These are phyloP conservation scores for Saccharomycopsis sp. DNA, from an alignment of 805 yeast genomes.

Conservation along the genomic window DNA sequence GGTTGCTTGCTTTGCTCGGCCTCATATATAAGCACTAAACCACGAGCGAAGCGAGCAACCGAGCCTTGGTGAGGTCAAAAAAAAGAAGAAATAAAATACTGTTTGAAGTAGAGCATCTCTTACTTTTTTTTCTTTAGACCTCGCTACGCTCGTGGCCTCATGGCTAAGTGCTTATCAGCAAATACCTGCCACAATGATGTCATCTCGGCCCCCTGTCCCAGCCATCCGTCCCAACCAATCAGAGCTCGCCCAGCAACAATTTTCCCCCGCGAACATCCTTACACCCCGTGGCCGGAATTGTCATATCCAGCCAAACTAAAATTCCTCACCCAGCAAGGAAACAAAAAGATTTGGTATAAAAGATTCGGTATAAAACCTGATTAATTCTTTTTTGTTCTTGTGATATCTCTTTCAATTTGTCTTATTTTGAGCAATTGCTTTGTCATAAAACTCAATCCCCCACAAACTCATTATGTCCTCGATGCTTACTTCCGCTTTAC, in stretches of 20 bases:
- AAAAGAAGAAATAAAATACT: neutral
- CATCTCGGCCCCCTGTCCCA: too few relatives aligned
- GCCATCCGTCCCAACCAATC: neutral
- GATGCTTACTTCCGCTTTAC: constrained; percentile 11
- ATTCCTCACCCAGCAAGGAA: neutral
- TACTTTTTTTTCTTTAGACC: neutral
- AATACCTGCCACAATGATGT: neutral
- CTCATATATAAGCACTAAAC: too few relatives aligned
- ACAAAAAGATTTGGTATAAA: neutral
- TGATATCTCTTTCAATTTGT: too few relatives aligned
- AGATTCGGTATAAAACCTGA: too few relatives aligned
- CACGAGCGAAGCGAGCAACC: too few relatives aligned
- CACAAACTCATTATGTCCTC: constrained; percentile 3
- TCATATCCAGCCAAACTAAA: neutral
- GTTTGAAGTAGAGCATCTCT: too few relatives aligned
- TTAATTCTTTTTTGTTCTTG: too few relatives aligned
- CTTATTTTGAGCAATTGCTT: neutral
- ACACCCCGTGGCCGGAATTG: neutral
- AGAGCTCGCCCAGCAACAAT: neutral
- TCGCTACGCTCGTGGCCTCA: too few relatives aligned
- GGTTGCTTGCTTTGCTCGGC: too few relatives aligned
- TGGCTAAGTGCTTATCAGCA: neutral
- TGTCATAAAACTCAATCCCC: neutral
- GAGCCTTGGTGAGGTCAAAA: too few relatives aligned
- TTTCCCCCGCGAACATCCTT: neutral